These are phyloP conservation scores for Eucalyptus regnans DNA, from an alignment of 345 rosid species.

Conservation along the genomic window DNA sequence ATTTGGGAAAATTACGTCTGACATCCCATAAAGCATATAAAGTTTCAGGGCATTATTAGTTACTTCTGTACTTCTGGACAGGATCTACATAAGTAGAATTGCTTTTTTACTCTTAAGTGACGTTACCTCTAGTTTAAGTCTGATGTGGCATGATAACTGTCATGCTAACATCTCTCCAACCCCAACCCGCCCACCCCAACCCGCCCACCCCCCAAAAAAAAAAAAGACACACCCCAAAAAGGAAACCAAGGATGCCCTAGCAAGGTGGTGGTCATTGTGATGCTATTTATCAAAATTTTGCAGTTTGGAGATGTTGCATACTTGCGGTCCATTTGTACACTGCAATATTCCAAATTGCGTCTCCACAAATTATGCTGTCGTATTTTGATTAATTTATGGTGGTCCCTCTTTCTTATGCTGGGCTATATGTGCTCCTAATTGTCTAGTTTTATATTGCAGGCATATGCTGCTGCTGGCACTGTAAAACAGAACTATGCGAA, in stretches of 20 bases:
- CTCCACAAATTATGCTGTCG: not conserved
- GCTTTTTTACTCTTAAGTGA: not conserved
- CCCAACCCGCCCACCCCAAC: too few relatives aligned
- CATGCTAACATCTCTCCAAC: not conserved
- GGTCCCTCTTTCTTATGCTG: not conserved
- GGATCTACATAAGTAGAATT: not conserved
- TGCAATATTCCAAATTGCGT: not conserved
- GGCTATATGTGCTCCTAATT: not conserved
- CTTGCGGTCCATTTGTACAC: not conserved
- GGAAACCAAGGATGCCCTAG: not conserved
- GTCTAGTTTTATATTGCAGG: conserved; percentile 29
- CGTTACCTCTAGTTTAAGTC: not conserved
- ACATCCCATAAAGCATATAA: not conserved
- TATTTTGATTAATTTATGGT: not conserved
- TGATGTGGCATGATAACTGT: not conserved
- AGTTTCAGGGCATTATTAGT: not conserved
- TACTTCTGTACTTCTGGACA: not conserved
- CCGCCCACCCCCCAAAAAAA: not conserved
- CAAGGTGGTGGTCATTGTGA: not conserved
- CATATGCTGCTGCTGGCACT: conserved; percentile 91
- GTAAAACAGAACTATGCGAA: conserved; percentile 90
- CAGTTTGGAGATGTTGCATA: not conserved
- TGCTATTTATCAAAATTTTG: not conserved
- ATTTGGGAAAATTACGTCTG: not conserved
- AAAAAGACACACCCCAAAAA: not conserved